A percentile compares a stretch with the other conserved stretches of the same genome.
phyloP scores from a whole-genome alignment of 139 green algal genomes.

The Chlamydomonas sp. region DNA sequence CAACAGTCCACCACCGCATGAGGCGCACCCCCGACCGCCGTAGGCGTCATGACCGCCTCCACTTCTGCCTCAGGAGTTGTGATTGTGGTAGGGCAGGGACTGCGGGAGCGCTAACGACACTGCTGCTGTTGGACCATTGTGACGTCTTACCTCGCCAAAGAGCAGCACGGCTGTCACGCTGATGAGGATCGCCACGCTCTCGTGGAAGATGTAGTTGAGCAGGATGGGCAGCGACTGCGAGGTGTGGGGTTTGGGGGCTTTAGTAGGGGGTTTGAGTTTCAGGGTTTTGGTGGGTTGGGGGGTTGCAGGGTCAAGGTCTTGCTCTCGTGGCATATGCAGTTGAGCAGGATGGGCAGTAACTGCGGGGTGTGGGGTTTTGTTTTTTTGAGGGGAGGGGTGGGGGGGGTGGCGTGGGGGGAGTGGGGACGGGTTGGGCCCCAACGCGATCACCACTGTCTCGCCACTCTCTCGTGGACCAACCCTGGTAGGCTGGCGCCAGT shows the following conservation, averaged over 20 bases:
- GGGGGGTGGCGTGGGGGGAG: no score
- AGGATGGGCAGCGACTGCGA: slow-evolving; percentile 22
- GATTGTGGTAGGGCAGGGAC: background rate
- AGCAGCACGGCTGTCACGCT: slow-evolving; percentile 73
- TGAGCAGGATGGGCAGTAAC: slow-evolving; percentile 22
- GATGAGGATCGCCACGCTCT: slow-evolving; percentile 59
- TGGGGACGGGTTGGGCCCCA: no score
- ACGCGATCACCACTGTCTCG: no score
- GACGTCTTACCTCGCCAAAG: slow-evolving; percentile 54
- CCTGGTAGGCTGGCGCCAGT: no score
- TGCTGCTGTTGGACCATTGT: background rate
- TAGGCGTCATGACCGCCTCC: background rate
- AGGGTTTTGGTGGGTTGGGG: no score
- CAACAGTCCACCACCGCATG: background rate
- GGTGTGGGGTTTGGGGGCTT: no score
- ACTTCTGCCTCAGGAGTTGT: background rate
- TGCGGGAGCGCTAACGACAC: background rate
- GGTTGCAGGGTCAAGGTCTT: no score
- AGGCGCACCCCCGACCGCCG: background rate
- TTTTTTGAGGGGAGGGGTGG: no score
- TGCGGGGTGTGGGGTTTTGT: no score
- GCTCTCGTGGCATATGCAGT: slow-evolving; percentile 23
- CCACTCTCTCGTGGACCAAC: no score
- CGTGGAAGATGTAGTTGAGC: slow-evolving; percentile 19
- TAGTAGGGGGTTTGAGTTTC: no score